Evolutionary conservation across 371 early-diverging fungal species (phyloP).

Genomic region (Umbelopsis sp.): DNA sequence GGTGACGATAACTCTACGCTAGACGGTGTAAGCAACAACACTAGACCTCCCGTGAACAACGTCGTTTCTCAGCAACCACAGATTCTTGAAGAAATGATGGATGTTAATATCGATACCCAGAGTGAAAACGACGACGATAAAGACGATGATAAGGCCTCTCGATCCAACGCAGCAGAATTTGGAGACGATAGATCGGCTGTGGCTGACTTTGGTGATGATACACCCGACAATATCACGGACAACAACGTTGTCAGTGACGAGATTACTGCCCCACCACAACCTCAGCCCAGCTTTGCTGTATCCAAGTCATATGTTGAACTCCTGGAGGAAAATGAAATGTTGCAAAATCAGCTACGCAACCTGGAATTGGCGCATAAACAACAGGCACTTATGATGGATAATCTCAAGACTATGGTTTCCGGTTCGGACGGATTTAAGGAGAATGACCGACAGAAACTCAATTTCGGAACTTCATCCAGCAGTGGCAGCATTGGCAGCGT

Average conservation of each 20-base stretch:
- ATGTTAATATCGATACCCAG: not conserved
- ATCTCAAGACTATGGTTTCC: slow-evolving; percentile 39
- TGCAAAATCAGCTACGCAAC: slow-evolving; percentile 43
- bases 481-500: slow-evolving; percentile 1
- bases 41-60: not conserved
- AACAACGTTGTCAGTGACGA: slow-evolving; percentile 47
- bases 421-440: slow-evolving; percentile 39
- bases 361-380: slow-evolving; percentile 45
- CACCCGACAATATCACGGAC: slow-evolving; percentile 30
- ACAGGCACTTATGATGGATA: slow-evolving; percentile 45
- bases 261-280: slow-evolving; percentile 56
- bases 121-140: slow-evolving; percentile 22
- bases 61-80: slow-evolving; percentile 2
- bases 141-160: slow-evolving; percentile 48
- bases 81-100: slow-evolving; percentile 14
- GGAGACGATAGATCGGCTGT: slow-evolving; percentile 53
- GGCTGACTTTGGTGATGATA: slow-evolving; percentile 44
- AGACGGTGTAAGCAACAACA: slow-evolving; percentile 3
- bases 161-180: slow-evolving; percentile 56
- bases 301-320: slow-evolving; percentile 51
- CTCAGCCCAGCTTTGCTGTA: slow-evolving; percentile 52
- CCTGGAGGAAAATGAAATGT: slow-evolving; percentile 53
- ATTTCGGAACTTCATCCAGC: slow-evolving; percentile 1
- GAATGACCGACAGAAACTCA: slow-evolving; percentile 5
- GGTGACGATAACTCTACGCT: slow-evolving; percentile 21